Percentiles rank a stretch among this genome's conserved stretches.
Evolutionary conservation across 2,329 filamentous ascomycete genomes (phyloP).

Genomic region (Xylaria sp.): DNA sequence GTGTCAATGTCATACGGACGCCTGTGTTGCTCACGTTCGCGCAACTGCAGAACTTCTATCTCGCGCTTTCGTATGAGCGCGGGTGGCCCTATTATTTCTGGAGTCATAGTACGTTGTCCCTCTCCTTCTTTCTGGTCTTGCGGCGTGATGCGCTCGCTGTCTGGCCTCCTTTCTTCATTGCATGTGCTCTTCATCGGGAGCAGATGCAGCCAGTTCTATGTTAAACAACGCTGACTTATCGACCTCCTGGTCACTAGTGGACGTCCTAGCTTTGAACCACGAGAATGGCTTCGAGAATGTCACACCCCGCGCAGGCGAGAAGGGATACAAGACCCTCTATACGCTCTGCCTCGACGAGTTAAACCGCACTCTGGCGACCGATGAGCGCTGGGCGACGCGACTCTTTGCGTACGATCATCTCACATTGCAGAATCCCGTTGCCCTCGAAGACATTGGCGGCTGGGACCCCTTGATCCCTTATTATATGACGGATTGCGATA

Average conservation of each 20-base stretch:
- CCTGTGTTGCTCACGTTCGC: slow-evolving; percentile 50
- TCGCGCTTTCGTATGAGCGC: slow-evolving; percentile 40
- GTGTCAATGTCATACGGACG: slow-evolving; percentile 46
- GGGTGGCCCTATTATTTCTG: slow-evolving; percentile 49
- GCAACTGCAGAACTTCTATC: slow-evolving; percentile 51
- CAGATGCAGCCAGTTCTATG: not conserved
- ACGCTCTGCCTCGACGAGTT: slow-evolving; percentile 36
- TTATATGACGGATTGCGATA: slow-evolving; percentile 54
- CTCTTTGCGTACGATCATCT: slow-evolving; percentile 57
- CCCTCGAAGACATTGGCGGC: slow-evolving; percentile 46
- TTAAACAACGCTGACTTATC: not conserved
- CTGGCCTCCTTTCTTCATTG: too few species aligned
- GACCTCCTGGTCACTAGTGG: slow-evolving; percentile 31
- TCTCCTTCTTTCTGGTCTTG: not conserved
- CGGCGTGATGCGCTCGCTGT: not conserved
- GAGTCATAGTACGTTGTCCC: slow-evolving; percentile 38
- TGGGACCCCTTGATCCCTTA: slow-evolving; percentile 56
- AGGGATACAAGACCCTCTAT: slow-evolving; percentile 40
- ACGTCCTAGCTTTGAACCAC: slow-evolving; percentile 43
- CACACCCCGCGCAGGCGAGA: slow-evolving; percentile 30
- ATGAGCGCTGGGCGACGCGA: slow-evolving; percentile 44
- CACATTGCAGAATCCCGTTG: slow-evolving; percentile 49
- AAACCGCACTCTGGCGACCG: slow-evolving; percentile 28
- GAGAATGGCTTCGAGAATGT: slow-evolving; percentile 37
- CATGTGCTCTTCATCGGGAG: too few species aligned